phyloP scores from a whole-genome alignment of 805 yeast species.

The Cyberlindnera meyerae region DNA sequence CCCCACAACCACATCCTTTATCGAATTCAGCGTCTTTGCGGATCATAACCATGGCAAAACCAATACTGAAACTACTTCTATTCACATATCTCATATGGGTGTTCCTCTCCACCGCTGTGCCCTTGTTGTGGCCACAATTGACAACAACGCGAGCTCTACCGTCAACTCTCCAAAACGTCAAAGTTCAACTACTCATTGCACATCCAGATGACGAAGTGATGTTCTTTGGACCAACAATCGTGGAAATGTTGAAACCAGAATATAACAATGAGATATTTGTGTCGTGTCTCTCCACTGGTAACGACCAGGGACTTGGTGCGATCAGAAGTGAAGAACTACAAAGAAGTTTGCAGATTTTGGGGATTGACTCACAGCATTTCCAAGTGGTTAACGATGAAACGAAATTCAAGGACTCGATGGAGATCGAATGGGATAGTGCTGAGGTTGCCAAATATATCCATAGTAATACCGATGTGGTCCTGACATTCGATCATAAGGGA shows the following conservation, averaged over 20 bases:
- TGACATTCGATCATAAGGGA: slow-evolving; percentile 81
- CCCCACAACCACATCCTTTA: too few species aligned
- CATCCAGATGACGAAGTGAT: slow-evolving; percentile 99
- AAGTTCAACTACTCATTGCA: slow-evolving; percentile 60
- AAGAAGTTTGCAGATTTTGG: slow-evolving; percentile 50
- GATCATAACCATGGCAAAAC: too few species aligned
- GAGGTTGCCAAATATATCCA: slow-evolving; percentile 38
- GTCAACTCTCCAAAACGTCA: slow-evolving; percentile 4
- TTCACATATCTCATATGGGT: not conserved
- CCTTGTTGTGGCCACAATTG: not conserved
- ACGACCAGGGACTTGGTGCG: slow-evolving; percentile 67
- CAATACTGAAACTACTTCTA: too few species aligned
- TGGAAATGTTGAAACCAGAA: slow-evolving; percentile 43
- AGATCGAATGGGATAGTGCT: slow-evolving; percentile 52
- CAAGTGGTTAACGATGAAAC: slow-evolving; percentile 42
- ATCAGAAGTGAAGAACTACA: slow-evolving; percentile 56
- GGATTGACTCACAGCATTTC: slow-evolving; percentile 31
- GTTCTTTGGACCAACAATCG: slow-evolving; percentile 85
- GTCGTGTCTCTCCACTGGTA: slow-evolving; percentile 74
- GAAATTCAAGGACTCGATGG: slow-evolving; percentile 66
- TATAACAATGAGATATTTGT: slow-evolving; percentile 50
- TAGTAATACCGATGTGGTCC: slow-evolving; percentile 34
- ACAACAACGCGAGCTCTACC: not conserved
- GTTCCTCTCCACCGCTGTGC: slow-evolving; percentile 1
- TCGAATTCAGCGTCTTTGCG: too few species aligned